Evolutionary conservation across 345 rosid genomes (phyloP), one percentile per base, ranked within the genome.

Genomic region (Crucihimalaya himalaica): DNA sequence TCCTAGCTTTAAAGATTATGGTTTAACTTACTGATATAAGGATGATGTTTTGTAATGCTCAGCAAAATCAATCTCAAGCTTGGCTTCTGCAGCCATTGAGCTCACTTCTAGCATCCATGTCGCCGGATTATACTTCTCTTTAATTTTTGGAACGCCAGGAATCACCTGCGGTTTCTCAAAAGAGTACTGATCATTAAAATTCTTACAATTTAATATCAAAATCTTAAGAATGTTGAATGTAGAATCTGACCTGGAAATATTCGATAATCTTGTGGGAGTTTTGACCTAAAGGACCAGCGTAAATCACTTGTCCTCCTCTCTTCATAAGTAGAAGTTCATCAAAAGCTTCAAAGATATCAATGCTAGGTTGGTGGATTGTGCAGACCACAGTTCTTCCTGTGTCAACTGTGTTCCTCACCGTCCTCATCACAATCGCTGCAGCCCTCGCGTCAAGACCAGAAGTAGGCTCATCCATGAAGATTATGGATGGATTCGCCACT

Each of bases 101-200:
- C 90, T 92, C 73, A 88, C 97, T 89, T 89, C 96, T 28, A 89
- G 82, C 96, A 89, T 89, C 96, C 96, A 89, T 43, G 96, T 89
- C 0, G 97, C 97, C 0, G 93, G 97, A 72, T 89, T 92, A 74
- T 86, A 84, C 75, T 84, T 88, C 0, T 86, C 93, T 62, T 83
- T 88, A 19, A 89, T 92, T 61, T 76, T 83, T 2, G 87, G 85
- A 12, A 85, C 83, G 54, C 90, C 90, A 9, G 84, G 89, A 64
- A 89, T 83, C 1, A 77, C 80, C 94, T 86, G 79, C n/a, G 29
- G 43, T 52, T 31, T 63, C 6, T 51, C 25, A 32, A 34, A 35
- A 52, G 8, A 55, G 4, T 19, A 20, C 3, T 60, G 48, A 37
- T 63, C 76, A 34, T 20, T 16, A 57, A 63, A 14, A 3, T 27